These are phyloP conservation scores for Trametes cingulata DNA, from an alignment of 768 basidiomycete genomes.

Conservation along the genomic window DNA sequence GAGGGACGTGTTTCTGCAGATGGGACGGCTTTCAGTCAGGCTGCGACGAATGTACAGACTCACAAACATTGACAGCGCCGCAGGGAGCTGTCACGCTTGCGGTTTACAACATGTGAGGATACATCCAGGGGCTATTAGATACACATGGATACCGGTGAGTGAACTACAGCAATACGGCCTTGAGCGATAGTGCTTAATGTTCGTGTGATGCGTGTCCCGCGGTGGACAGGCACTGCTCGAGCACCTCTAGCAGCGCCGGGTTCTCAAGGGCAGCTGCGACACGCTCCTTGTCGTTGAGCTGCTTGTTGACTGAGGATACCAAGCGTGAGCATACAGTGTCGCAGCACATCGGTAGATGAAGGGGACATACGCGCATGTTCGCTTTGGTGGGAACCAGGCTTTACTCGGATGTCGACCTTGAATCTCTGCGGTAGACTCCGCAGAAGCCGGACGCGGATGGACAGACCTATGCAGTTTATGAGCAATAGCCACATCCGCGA, in stretches of 20 bases:
- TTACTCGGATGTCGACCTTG: slow-evolving; percentile 92
- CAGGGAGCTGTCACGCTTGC: neutral
- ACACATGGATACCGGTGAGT: neutral
- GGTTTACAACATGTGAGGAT: slow-evolving; percentile 12
- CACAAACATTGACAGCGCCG: too few species aligned
- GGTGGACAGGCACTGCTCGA: slow-evolving; percentile 71
- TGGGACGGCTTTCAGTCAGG: neutral
- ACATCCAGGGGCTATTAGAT: slow-evolving; percentile 4
- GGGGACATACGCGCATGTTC: slow-evolving; percentile 70
- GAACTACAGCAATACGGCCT: neutral
- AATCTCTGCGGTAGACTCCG: slow-evolving; percentile 89
- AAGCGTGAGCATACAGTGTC: neutral
- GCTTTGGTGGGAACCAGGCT: slow-evolving; percentile 95
- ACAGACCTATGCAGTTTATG: slow-evolving; percentile 61
- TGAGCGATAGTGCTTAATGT: neutral
- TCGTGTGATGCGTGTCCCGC: slow-evolving; percentile 10
- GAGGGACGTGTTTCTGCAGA: too few species aligned
- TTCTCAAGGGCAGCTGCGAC: slow-evolving; percentile 98
- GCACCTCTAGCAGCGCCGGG: slow-evolving; percentile 76
- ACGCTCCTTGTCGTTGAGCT: slow-evolving; percentile 97
- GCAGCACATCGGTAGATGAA: neutral
- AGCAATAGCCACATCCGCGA: neutral
- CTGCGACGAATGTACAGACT: too few species aligned
- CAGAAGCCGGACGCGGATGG: slow-evolving; percentile 89
- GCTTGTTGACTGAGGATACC: slow-evolving; percentile 80